Evolutionary conservation across 805 yeast species (phyloP), one percentile per base, ranked within the genome.

Genomic region (Saccharomycopsis sp.): DNA sequence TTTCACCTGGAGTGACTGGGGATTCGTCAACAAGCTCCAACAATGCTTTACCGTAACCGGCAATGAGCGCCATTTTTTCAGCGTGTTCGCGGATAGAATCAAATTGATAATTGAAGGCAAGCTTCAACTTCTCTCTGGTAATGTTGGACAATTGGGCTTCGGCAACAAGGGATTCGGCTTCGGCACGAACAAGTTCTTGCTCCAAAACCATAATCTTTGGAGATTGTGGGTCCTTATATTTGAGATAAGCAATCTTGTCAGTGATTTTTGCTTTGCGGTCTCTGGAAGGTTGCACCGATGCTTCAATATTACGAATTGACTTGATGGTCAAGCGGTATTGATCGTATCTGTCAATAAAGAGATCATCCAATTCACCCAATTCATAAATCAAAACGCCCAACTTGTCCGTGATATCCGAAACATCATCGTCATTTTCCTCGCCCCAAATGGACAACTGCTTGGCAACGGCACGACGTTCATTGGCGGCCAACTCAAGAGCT

Each of bases 1-100:
- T 81, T 67, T 83, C 94, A 69, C 94, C 94, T 45, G 94, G 94
- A 45, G 89, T 81, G 39, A 83, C 89, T 48, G 92, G 83, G 48
- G 85, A 66, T 56, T 82, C 92, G 57, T 83, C 94, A 58, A 84
- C 69, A 58, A 84, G 71, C 65, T 82, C 89, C 57, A 84, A 69
- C 45, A 84, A 63, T 23, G 89, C 92, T 67, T 82, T 82, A 65
- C 94, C 94, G 68, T 84, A 82, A 48, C 92, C 89, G 40, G 94
- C 89, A 62, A 85, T 80, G 55, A 84, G 68, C 42, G 92, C 89
- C 52, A 78, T 71, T 64, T 83, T 84, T 67, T 84, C 94, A 48
- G 94, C 78, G 58, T 77, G 80, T 64, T 84, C 94, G 64, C 87
- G 77, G 50, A 81, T 69, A 31, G 94, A 80, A 60, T 83, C 94